Conservation (phyloP, 495 filamentous ascomycete genomes). For the Articulospora tetracladia region DNA sequence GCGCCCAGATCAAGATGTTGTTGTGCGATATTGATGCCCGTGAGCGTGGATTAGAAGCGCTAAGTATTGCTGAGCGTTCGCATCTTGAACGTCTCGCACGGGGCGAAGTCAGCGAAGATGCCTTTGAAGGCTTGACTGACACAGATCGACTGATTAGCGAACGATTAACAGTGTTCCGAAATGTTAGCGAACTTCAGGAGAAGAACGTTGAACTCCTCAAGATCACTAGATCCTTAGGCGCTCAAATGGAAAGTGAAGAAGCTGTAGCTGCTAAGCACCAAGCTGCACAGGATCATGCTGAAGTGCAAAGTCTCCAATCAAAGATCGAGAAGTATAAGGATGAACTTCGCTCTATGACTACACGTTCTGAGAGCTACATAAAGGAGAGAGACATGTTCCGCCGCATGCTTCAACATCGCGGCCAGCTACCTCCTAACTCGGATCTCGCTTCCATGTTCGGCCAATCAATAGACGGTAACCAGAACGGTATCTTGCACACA, state of each 20-base stretch:
- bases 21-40: constrained; percentile 74
- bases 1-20: constrained; percentile 83
- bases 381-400: constrained; percentile 97
- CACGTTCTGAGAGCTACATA: constrained; percentile 85
- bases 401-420: constrained; percentile 77
- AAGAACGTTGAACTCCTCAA: constrained; percentile 82
- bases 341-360: constrained; percentile 72
- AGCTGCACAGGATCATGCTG: constrained; percentile 66
- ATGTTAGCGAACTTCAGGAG: constrained; percentile 79
- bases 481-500: constrained; percentile 43
- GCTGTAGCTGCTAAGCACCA: constrained; percentile 64
- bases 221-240: constrained; percentile 76
- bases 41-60: constrained; percentile 71
- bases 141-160: constrained; percentile 85
- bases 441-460: constrained; percentile 65
- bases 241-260: constrained; percentile 89
- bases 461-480: constrained; percentile 49
- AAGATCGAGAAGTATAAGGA: constrained; percentile 57
- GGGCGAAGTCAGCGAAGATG: constrained; percentile 56
- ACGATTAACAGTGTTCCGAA: constrained; percentile 76
- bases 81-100: constrained; percentile 71
- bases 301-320: constrained; percentile 64
- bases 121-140: constrained; percentile 66
- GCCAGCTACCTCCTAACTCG: constrained; percentile 54
- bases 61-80: constrained; percentile 58